These are phyloP conservation scores for Penicillium sp. DNA, from an alignment of 2,329 filamentous ascomycete genomes.

Conservation along the genomic window DNA sequence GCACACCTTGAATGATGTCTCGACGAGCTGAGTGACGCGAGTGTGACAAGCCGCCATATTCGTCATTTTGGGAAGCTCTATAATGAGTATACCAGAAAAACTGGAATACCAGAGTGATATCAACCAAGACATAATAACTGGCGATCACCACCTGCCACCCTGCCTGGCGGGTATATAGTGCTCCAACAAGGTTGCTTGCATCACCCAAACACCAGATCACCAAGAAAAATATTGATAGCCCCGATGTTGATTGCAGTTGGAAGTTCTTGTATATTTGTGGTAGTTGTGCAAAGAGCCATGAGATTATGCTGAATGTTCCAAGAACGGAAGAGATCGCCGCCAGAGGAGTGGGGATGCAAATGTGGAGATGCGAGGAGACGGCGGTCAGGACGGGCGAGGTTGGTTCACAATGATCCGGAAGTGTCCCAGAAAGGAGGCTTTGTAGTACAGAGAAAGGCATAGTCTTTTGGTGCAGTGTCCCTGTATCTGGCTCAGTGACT, in stretches of 20 bases:
- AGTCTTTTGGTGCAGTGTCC: background rate
- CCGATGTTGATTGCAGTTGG: conserved; percentile 61
- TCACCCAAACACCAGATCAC: conserved; percentile 67
- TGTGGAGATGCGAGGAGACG: conserved; percentile 60
- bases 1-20: conserved; percentile 39
- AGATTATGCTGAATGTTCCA: conserved; percentile 62
- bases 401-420: conserved; percentile 62
- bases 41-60: conserved; percentile 29
- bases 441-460: conserved; percentile 36
- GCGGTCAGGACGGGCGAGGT: conserved; percentile 56
- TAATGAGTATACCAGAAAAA: conserved; percentile 65
- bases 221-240: conserved; percentile 64
- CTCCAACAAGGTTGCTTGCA: conserved; percentile 61
- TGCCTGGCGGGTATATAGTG: conserved; percentile 63
- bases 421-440: conserved; percentile 28
- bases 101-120: conserved; percentile 61
- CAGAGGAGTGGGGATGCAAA: conserved; percentile 63
- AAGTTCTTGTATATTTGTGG: conserved; percentile 71
- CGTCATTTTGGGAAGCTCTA: conserved; percentile 47
- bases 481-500: background rate
- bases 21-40: conserved; percentile 30
- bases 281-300: conserved; percentile 68
- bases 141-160: conserved; percentile 66
- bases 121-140: conserved; percentile 65
- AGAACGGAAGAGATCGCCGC: conserved; percentile 61